A percentile compares a stretch with the other conserved stretches of the same genome.
Conservation (phyloP, 2,329 filamentous ascomycete species). For the Epichloe typhina region DNA sequence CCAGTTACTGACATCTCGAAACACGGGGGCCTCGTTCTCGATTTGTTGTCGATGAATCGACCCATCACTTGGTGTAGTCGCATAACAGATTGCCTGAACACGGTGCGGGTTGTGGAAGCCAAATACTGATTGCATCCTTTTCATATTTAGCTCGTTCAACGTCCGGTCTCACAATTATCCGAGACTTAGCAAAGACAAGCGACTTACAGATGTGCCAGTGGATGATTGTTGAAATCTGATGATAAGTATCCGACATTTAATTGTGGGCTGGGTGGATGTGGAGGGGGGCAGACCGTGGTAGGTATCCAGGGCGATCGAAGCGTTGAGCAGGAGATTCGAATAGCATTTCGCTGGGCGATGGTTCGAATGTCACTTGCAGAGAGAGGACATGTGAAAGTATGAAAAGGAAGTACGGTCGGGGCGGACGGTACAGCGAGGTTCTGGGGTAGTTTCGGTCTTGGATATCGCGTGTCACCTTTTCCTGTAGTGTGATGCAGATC, state of each 20-base stretch:
- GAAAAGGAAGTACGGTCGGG: constrained; percentile 89
- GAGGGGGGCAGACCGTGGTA: constrained; percentile 70
- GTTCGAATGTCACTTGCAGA: constrained; percentile 82
- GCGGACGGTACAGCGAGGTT: constrained; percentile 69
- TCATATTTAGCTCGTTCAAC: not conserved
- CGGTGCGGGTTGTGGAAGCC: constrained; percentile 66
- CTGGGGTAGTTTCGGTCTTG: constrained; percentile 58
- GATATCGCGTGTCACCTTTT: constrained; percentile 45
- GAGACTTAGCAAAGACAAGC: not conserved
- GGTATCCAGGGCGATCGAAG: constrained; percentile 80
- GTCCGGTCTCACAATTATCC: not conserved
- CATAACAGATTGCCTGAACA: constrained; percentile 85
- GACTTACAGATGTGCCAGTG: constrained; percentile 69
- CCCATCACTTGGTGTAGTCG: constrained; percentile 81
- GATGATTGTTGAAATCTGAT: constrained; percentile 98
- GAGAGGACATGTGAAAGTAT: constrained; percentile 92
- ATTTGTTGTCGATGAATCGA: constrained; percentile 87
- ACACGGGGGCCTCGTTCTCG: constrained; percentile 80
- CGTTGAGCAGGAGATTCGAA: constrained; percentile 85
- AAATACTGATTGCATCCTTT: constrained; percentile 91
- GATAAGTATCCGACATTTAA: constrained; percentile 94
- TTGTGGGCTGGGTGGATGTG: constrained; percentile 64
- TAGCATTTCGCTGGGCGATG: constrained; percentile 89
- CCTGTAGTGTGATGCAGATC: constrained; percentile 57
- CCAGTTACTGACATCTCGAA: constrained; percentile 81